Percentiles rank a stretch among this genome's conserved stretches.
Conservation (phyloP, 2,329 filamentous ascomycete genomes). For the Trichoderma simmonsii region DNA sequence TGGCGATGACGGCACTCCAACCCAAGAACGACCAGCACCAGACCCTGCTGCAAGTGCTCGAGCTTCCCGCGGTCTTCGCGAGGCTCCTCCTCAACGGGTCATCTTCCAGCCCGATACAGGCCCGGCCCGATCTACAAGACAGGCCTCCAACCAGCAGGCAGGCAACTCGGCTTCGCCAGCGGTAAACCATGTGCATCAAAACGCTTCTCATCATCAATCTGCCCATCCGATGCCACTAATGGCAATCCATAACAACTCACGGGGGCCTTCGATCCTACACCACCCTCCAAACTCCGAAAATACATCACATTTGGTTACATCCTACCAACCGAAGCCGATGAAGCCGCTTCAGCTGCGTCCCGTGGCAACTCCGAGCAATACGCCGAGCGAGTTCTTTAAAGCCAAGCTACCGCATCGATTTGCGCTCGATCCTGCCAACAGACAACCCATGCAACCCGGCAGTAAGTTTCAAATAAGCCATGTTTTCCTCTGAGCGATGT, state of each 20-base stretch:
- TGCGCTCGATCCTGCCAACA: constrained; percentile 31
- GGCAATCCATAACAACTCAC: constrained; percentile 32
- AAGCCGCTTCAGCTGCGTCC: constrained; percentile 67
- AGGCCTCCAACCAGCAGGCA: constrained; percentile 46
- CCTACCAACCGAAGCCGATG: constrained; percentile 65
- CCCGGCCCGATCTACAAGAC: constrained; percentile 60
- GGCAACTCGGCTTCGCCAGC: constrained; percentile 27
- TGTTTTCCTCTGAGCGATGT: neutral
- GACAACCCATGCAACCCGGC: constrained; percentile 56
- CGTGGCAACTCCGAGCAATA: constrained; percentile 72
- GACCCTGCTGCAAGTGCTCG: constrained; percentile 54
- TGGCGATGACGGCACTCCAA: constrained; percentile 58
- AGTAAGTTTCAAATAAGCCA: constrained; percentile 46
- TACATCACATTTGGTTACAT: constrained; percentile 59
- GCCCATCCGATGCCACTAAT: constrained; percentile 32
- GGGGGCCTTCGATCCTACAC: constrained; percentile 46
- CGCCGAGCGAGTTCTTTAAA: constrained; percentile 60
- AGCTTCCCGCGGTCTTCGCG: constrained; percentile 65
- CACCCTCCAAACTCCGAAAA: constrained; percentile 55
- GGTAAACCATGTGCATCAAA: constrained; percentile 27
- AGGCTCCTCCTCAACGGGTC: constrained; percentile 80
- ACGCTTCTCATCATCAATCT: constrained; percentile 30
- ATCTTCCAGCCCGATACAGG: constrained; percentile 80
- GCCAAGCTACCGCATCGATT: constrained; percentile 42
- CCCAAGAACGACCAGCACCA: constrained; percentile 49